Evolutionary conservation across 768 basidiomycete genomes (phyloP).

Genomic region (Rubroboletus pulcherrimus): DNA sequence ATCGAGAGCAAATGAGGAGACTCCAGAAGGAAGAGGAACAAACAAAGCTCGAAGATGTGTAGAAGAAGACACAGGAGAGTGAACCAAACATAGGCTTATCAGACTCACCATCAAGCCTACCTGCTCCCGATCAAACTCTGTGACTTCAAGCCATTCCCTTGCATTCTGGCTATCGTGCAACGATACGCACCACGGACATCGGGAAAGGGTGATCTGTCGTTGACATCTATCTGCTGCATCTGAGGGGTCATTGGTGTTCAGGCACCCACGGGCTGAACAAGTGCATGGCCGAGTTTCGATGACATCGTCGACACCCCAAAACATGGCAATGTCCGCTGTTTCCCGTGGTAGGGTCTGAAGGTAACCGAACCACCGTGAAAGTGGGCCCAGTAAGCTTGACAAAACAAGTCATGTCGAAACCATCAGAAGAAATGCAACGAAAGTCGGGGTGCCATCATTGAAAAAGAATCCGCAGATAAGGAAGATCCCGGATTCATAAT

Average conservation of each 20-base stretch:
- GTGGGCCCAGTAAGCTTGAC: constrained; percentile 43
- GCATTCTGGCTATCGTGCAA: constrained; percentile 30
- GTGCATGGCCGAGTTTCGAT: constrained; percentile 14
- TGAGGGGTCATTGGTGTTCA: constrained; percentile 4
- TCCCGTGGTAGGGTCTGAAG: constrained; percentile 57
- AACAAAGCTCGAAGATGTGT: not conserved
- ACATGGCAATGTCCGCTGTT: constrained; percentile 54
- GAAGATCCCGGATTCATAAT: constrained; percentile 26
- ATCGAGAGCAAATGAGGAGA: constrained; percentile 9
- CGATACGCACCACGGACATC: constrained; percentile 20
- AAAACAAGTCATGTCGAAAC: constrained; percentile 9
- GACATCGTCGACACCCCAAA: constrained; percentile 46
- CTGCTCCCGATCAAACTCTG: constrained; percentile 30
- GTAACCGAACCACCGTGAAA: constrained; percentile 64
- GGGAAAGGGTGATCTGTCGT: not conserved
- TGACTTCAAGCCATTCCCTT: constrained; percentile 31
- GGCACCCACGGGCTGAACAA: constrained; percentile 15
- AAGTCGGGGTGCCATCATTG: constrained; percentile 5
- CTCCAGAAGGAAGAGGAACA: constrained; percentile 1
- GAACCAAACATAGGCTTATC: constrained; percentile 5
- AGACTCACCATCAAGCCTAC: constrained; percentile 27
- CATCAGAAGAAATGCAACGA: not conserved
- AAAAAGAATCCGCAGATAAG: constrained; percentile 10
- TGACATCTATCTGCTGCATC: not conserved
- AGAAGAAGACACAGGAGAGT: not conserved